phyloP scores from a whole-genome alignment of 2,329 filamentous ascomycete species.

The Hymenotorrendiella dingleyae region DNA sequence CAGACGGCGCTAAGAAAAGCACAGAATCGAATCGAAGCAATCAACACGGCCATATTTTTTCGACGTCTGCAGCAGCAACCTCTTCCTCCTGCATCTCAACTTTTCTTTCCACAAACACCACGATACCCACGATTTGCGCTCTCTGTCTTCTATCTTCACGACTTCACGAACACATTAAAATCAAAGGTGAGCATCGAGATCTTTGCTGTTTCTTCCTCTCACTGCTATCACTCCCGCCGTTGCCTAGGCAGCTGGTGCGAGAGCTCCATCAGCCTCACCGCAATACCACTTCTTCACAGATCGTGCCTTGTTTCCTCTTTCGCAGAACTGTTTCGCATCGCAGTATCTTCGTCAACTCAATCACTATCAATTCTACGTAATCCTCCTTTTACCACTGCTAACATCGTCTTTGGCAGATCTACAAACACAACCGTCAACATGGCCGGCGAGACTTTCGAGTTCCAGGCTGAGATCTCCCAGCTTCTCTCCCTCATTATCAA shows the following conservation, averaged over 20 bases:
- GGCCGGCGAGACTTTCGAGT: conserved; percentile 94
- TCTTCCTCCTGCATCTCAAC: conserved; percentile 2
- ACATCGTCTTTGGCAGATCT: conserved; percentile 9
- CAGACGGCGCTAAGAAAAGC: conserved; percentile 1
- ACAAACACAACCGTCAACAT: conserved; percentile 51
- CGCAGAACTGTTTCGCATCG: not conserved
- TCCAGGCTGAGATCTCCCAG: conserved; percentile 99
- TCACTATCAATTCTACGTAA: not conserved
- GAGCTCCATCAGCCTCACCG: conserved; percentile 17
- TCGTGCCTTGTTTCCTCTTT: too few relatives aligned
- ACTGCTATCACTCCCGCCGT: not conserved
- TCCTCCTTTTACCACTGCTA: conserved; percentile 8
- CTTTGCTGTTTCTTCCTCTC: not conserved
- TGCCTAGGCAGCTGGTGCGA: conserved; percentile 10
- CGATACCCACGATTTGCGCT: conserved; percentile 6
- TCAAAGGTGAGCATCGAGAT: conserved; percentile 5
- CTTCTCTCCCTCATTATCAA: conserved; percentile 99
- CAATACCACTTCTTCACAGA: conserved; percentile 10
- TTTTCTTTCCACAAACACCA: conserved; percentile 3
- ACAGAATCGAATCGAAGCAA: conserved; percentile 7
- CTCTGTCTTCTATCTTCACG: not conserved
- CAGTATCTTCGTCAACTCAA: not conserved
- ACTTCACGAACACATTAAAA: conserved; percentile 12
- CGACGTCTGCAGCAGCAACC: not conserved
- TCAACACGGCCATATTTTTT: conserved; percentile 7